phyloP scores from a whole-genome alignment of 306 rosid species.

The Echinosophora koreensis region DNA sequence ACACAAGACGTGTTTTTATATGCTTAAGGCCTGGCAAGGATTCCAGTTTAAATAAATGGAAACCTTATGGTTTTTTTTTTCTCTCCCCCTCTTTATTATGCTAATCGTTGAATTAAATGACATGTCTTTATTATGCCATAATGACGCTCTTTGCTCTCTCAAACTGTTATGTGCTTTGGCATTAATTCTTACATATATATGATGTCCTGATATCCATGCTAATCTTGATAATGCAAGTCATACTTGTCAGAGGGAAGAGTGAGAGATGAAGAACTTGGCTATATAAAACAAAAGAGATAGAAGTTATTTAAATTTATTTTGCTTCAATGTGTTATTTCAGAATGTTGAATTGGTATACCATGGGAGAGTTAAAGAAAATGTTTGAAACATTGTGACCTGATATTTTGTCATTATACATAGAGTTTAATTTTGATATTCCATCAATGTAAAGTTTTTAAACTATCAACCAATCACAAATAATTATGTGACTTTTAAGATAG shows the following conservation, averaged over 20 bases:
- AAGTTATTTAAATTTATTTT: not conserved
- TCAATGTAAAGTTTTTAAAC: too few relatives aligned
- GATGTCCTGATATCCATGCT: constrained; percentile 5
- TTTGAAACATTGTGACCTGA: constrained; percentile 25
- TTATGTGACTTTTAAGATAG: too few relatives aligned
- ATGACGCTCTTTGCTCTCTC: not conserved
- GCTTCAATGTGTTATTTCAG: constrained; percentile 39
- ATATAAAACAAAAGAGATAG: not conserved
- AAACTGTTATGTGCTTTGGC: constrained; percentile 17
- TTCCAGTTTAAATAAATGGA: constrained; percentile 1
- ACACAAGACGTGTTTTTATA: not conserved
- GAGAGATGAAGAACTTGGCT: constrained; percentile 32
- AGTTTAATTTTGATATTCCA: too few relatives aligned
- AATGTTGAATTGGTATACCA: constrained; percentile 13
- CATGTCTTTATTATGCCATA: not conserved
- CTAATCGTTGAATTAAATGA: not conserved
- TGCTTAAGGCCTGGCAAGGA: constrained; percentile 23
- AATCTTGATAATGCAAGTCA: not conserved
- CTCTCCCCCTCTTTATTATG: not conserved
- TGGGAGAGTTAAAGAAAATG: constrained; percentile 21
- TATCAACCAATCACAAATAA: too few relatives aligned
- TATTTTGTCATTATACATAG: constrained; percentile 22
- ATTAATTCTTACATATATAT: constrained; percentile 21
- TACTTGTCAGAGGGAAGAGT: constrained; percentile 26
- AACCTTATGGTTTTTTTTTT: not conserved